phyloP scores from a whole-genome alignment of 2,329 filamentous ascomycete species.

The Alternaria rosae region DNA sequence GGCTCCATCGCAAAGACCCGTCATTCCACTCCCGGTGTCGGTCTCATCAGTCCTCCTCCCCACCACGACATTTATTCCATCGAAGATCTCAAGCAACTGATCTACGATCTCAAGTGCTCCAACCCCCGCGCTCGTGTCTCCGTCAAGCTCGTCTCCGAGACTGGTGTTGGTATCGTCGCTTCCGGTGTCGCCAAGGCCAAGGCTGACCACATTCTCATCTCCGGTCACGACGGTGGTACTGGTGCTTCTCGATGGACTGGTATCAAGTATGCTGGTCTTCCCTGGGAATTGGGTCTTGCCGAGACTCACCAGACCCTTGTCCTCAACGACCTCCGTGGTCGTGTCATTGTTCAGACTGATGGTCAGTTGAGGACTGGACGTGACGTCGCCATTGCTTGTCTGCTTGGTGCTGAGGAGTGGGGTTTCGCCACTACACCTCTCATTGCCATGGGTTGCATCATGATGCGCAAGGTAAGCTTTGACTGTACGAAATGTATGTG shows the following conservation, averaged over 20 bases:
- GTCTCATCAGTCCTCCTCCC: slow-evolving; percentile 92
- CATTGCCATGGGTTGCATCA: slow-evolving; percentile 96
- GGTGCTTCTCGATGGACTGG: slow-evolving; percentile 97
- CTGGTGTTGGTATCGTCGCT: slow-evolving; percentile 95
- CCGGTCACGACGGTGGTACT: slow-evolving; percentile 95
- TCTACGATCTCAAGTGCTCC: slow-evolving; percentile 96
- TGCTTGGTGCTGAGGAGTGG: slow-evolving; percentile 98
- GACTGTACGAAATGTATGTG: neutral
- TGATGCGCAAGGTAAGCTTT: slow-evolving; percentile 74
- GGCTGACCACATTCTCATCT: slow-evolving; percentile 95
- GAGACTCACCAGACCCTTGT: slow-evolving; percentile 97
- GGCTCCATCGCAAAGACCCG: slow-evolving; percentile 92
- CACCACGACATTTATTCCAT: slow-evolving; percentile 99
- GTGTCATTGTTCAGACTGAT: slow-evolving; percentile 95
- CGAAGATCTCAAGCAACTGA: slow-evolving; percentile 95
- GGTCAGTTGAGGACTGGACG: slow-evolving; percentile 91
- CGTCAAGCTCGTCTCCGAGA: slow-evolving; percentile 97
- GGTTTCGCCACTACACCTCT: slow-evolving; percentile 94
- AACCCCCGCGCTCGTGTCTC: slow-evolving; percentile 92
- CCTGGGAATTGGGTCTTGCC: slow-evolving; percentile 95
- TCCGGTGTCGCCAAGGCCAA: slow-evolving; percentile 98
- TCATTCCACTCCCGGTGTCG: slow-evolving; percentile 95
- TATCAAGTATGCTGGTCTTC: slow-evolving; percentile 97
- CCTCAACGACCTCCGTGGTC: slow-evolving; percentile 91
- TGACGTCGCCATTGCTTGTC: slow-evolving; percentile 91